Conservation (phyloP, 1,139 yeast species). For the Zygoascus meyerae region DNA sequence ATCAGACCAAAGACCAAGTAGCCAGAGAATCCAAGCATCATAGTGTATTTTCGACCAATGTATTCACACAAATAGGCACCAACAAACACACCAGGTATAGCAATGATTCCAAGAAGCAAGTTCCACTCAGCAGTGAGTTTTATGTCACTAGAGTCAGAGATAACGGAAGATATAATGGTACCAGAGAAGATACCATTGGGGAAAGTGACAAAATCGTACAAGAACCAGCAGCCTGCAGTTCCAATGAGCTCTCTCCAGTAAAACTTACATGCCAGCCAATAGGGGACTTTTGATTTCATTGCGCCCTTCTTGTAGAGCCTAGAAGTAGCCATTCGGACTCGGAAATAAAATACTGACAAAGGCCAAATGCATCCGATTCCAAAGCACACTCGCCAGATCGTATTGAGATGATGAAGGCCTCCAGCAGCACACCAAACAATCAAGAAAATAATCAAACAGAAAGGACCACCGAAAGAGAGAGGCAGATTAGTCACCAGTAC, state of each 20-base stretch:
- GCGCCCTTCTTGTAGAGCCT: constrained; percentile 50
- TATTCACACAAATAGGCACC: constrained; percentile 51
- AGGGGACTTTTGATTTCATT: constrained; percentile 49
- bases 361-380: constrained; percentile 78
- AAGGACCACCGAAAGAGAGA: constrained; percentile 69
- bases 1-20: constrained; percentile 55
- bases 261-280: constrained; percentile 44
- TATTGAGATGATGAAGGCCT: constrained; percentile 39
- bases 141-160: constrained; percentile 37
- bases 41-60: constrained; percentile 53
- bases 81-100: constrained; percentile 54
- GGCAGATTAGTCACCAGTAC: constrained; percentile 67
- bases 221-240: constrained; percentile 56
- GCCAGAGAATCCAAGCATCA: constrained; percentile 54
- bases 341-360: constrained; percentile 61
- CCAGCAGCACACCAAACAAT: constrained; percentile 60
- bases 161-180: constrained; percentile 46
- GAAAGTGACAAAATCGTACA: constrained; percentile 60
- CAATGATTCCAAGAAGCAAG: constrained; percentile 45
- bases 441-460: constrained; percentile 60
- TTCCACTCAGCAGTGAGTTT: constrained; percentile 54
- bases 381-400: constrained; percentile 69
- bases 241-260: constrained; percentile 54
- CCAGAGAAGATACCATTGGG: constrained; percentile 58
- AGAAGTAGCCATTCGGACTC: constrained; percentile 65